These are phyloP conservation scores for Irpex lacteus DNA, from an alignment of 1,284 basidiomycete genomes.

Conservation along the genomic window DNA sequence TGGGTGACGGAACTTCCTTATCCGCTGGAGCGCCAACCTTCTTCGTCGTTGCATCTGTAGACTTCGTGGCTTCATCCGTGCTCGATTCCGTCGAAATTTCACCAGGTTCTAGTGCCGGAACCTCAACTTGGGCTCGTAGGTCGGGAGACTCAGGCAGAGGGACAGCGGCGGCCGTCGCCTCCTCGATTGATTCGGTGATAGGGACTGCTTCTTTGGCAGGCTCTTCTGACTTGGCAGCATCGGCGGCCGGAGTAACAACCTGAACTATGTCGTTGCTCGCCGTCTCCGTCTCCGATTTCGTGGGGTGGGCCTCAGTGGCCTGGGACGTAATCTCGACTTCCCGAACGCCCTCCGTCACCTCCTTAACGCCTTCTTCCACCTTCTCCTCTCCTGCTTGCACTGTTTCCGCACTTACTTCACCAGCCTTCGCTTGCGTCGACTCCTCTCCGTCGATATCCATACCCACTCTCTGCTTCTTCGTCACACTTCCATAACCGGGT, in stretches of 20 bases:
- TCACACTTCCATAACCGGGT: conserved; percentile 10
- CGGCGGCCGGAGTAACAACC: too few species aligned
- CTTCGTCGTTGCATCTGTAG: too few species aligned
- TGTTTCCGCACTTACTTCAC: not conserved
- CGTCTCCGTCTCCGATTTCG: not conserved
- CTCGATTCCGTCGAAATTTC: too few species aligned
- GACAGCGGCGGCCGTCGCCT: not conserved
- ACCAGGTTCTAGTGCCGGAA: too few species aligned
- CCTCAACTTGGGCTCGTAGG: not conserved
- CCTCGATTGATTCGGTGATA: not conserved
- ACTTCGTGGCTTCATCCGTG: too few species aligned
- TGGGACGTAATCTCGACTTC: conserved; percentile 50
- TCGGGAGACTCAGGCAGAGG: not conserved
- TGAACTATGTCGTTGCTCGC: not conserved
- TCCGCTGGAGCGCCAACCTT: too few species aligned
- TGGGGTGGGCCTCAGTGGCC: not conserved
- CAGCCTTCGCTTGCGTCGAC: conserved; percentile 16
- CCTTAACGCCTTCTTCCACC: conserved; percentile 55
- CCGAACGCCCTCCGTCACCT: conserved; percentile 67
- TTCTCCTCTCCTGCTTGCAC: conserved; percentile 16
- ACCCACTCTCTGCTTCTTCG: conserved; percentile 40
- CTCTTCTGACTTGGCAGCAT: too few species aligned
- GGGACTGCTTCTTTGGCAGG: too few species aligned
- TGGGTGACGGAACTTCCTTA: too few species aligned
- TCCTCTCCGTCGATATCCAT: conserved; percentile 20